These are phyloP conservation scores for Dendrobium chrysotoxum DNA, from an alignment of 106 monocot species.

Conservation along the genomic window DNA sequence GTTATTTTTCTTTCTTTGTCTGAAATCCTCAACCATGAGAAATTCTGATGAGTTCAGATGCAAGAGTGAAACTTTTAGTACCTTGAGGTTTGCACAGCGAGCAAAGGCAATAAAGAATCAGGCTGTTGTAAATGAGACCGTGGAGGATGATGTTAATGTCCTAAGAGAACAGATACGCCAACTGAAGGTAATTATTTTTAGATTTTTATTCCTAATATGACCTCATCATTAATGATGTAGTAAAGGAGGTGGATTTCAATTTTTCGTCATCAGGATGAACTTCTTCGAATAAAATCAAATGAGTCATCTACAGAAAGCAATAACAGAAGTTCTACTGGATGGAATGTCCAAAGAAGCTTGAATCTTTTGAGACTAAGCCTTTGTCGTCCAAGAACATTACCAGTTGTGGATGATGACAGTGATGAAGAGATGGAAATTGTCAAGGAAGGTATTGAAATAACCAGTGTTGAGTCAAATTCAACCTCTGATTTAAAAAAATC, in stretches of 20 bases:
- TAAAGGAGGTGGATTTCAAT: not conserved
- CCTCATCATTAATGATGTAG: not conserved
- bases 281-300: conserved; percentile 81
- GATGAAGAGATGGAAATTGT: conserved; percentile 98
- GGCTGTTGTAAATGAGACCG: conserved; percentile 90
- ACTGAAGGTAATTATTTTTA: conserved; percentile 56
- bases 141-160: conserved; percentile 83
- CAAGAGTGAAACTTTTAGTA: conserved; percentile 86
- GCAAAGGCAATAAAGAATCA: conserved; percentile 92
- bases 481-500: conserved; percentile 14
- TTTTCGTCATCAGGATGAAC: conserved; percentile 50
- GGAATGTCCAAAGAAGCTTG: conserved; percentile 84
- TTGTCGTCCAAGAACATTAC: conserved; percentile 41
- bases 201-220: not conserved
- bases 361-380: conserved; percentile 81
- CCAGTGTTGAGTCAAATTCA: conserved; percentile 14
- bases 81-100: conserved; percentile 93
- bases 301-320: conserved; percentile 22
- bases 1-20: not conserved
- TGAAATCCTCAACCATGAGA: not conserved
- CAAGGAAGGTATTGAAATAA: conserved; percentile 68
- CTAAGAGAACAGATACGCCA: conserved; percentile 87
- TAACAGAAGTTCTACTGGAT: conserved; percentile 62
- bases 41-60: conserved; percentile 48
- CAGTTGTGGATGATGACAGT: conserved; percentile 51